A percentile compares a stretch with the other conserved stretches of the same genome.
phyloP scores from a whole-genome alignment of 2,329 filamentous ascomycete species.

The Xylaria sp. region DNA sequence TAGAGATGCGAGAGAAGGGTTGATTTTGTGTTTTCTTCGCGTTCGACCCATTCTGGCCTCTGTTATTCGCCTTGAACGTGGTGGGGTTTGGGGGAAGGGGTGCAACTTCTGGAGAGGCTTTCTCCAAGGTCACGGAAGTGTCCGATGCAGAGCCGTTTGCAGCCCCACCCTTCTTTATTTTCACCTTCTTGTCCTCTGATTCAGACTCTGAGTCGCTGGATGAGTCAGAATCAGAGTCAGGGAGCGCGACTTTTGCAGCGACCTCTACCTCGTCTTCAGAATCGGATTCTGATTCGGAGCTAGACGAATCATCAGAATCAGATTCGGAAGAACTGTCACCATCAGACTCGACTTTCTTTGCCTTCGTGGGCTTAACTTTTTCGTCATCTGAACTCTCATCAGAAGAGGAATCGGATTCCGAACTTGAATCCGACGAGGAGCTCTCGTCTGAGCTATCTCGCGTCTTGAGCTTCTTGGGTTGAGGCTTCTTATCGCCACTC shows the following conservation, averaged over 20 bases:
- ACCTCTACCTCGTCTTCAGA: constrained; percentile 35
- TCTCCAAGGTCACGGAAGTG: constrained; percentile 55
- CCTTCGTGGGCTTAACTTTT: constrained; percentile 29
- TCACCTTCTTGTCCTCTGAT: constrained; percentile 45
- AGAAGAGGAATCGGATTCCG: constrained; percentile 36
- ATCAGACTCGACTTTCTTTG: constrained; percentile 41
- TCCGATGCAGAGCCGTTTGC: constrained; percentile 45
- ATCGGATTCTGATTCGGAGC: constrained; percentile 42
- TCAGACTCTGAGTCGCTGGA: constrained; percentile 46
- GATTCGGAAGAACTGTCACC: constrained; percentile 45
- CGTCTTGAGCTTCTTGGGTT: constrained; percentile 55
- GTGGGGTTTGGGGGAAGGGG: constrained; percentile 61
- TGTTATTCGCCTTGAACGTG: constrained; percentile 49
- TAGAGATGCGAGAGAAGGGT: constrained; percentile 79
- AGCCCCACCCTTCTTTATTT: constrained; percentile 32
- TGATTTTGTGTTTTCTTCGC: constrained; percentile 60
- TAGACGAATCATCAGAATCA: constrained; percentile 37
- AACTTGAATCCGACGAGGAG: constrained; percentile 44
- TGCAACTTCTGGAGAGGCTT: constrained; percentile 57
- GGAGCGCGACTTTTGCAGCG: constrained; percentile 49
- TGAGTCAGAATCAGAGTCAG: constrained; percentile 49
- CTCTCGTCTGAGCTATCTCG: constrained; percentile 43
- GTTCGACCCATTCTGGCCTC: constrained; percentile 41
- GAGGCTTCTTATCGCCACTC: constrained; percentile 48
- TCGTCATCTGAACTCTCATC: constrained; percentile 40